Evolutionary conservation across 2,329 filamentous ascomycete genomes (phyloP), one percentile per base, ranked within the genome.

Genomic region (Talaromyces sp.): DNA sequence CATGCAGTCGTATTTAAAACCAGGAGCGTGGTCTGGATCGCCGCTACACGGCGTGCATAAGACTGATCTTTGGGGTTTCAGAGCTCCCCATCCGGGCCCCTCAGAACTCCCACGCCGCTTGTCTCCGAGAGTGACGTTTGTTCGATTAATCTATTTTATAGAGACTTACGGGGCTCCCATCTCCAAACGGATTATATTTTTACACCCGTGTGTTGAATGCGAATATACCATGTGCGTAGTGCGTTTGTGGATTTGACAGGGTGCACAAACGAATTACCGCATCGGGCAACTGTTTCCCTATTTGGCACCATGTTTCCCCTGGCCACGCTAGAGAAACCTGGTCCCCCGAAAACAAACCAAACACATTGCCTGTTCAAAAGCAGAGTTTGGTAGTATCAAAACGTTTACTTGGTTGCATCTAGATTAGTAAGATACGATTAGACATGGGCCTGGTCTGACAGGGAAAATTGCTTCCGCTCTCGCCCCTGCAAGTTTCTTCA

Each of bases 1-100:
- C n/a, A 8, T 8, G 6, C 17, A 39, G 36, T 39, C 17, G 17
- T 8, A 8, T 39, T 39, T 15, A n/a, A 39, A 39, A 39, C 36
- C 8, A 2, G 3, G 0, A 6, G n/a, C 2, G 6, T n/a, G 0
- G 8, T 39, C 1, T 39, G 17, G n/a, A n/a, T n/a, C 15, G 1
- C 9, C 6, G 36, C 36, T 39, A n/a, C 3, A n/a, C 36, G 6
- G n/a, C 8, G 6, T 39, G 36, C 17, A 2, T 39, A 39, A 9
- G 36, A 39, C 36, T 39, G 36, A 15, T n/a, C 36, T 39, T 8
- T n/a, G 36, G 17, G 36, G 15, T 39, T n/a, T 39, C 17, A 15
- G 36, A 8, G 36, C 15, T n/a, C 36, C 36, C 17, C 15, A 7
- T n/a, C 36, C 15, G 6, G 36, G 17, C 15, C 8, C 36, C 6